Percentiles rank a stretch among this genome's conserved stretches.
phyloP scores from a whole-genome alignment of 306 rosid species.

The Luffa aegyptiaca region DNA sequence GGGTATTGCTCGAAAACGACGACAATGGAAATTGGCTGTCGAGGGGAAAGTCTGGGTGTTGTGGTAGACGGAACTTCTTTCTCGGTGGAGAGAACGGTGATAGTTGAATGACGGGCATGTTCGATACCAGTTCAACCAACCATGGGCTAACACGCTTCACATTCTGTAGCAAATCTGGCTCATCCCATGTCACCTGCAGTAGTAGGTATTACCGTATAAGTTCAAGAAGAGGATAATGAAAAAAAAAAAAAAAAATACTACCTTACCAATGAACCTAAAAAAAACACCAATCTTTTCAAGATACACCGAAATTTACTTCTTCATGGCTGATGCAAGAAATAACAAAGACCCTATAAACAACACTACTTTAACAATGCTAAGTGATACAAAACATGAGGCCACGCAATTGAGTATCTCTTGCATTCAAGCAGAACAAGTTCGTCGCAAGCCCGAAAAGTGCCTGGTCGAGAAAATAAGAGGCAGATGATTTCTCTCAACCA shows the following conservation, averaged over 20 bases:
- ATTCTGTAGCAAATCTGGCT: constrained; percentile 92
- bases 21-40: constrained; percentile 56
- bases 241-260: not conserved
- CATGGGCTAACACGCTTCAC: constrained; percentile 98
- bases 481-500: not conserved
- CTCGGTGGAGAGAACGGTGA: constrained; percentile 67
- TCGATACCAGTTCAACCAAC: constrained; percentile 82
- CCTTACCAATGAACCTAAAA: not conserved
- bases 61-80: constrained; percentile 76
- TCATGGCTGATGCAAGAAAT: not conserved
- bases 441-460: not conserved
- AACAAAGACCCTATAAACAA: not conserved
- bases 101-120: constrained; percentile 50
- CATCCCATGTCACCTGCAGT: constrained; percentile 92
- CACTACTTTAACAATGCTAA: not conserved
- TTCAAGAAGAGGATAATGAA: not conserved
- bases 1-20: constrained; percentile 62
- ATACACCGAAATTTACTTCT: not conserved
- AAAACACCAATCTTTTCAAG: not conserved
- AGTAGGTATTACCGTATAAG: not conserved
- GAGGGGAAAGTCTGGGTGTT: constrained; percentile 43
- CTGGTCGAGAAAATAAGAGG: not conserved
- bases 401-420: not conserved
- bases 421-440: not conserved
- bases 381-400: not conserved